Evolutionary conservation across 2,329 filamentous ascomycete species (phyloP).

Genomic region (Diplodia corticola): DNA sequence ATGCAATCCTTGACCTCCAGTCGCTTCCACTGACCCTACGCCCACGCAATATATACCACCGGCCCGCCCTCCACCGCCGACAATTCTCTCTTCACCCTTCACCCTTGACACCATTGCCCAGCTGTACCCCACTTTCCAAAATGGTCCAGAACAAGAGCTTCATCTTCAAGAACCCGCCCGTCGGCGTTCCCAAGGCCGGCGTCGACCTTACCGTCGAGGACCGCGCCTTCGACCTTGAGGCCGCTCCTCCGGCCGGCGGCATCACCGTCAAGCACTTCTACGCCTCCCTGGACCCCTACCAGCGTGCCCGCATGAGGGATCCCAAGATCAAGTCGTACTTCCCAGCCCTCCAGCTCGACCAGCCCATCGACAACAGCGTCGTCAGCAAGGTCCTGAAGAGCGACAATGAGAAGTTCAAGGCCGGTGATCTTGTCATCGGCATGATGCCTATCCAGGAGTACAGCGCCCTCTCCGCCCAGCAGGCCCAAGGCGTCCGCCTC

Average conservation of each 20-base stretch:
- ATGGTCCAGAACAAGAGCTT: slow-evolving; percentile 71
- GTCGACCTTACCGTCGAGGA: slow-evolving; percentile 69
- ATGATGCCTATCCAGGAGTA: slow-evolving; percentile 68
- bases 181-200: slow-evolving; percentile 66
- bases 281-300: slow-evolving; percentile 80
- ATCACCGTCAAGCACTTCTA: slow-evolving; percentile 70
- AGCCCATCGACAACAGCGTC: slow-evolving; percentile 64
- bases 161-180: slow-evolving; percentile 70
- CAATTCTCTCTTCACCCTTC: not conserved
- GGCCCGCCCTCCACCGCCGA: not conserved
- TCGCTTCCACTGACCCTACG: not conserved
- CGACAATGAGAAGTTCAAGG: slow-evolving; percentile 61
- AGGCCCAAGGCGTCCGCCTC: slow-evolving; percentile 49
- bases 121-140: not conserved
- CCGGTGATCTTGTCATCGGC: slow-evolving; percentile 66
- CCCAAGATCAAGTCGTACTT: slow-evolving; percentile 66
- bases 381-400: slow-evolving; percentile 72
- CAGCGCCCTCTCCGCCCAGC: slow-evolving; percentile 54
- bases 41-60: not conserved
- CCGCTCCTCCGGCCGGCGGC: slow-evolving; percentile 61
- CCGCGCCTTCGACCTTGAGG: slow-evolving; percentile 66
- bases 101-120: not conserved
- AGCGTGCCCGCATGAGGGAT: slow-evolving; percentile 75
- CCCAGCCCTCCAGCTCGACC: slow-evolving; percentile 60
- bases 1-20: not conserved